Evolutionary conservation across 2,329 filamentous ascomycete genomes (phyloP), one percentile per base, ranked within the genome.

Genomic region (Daldinia eschscholtzii): DNA sequence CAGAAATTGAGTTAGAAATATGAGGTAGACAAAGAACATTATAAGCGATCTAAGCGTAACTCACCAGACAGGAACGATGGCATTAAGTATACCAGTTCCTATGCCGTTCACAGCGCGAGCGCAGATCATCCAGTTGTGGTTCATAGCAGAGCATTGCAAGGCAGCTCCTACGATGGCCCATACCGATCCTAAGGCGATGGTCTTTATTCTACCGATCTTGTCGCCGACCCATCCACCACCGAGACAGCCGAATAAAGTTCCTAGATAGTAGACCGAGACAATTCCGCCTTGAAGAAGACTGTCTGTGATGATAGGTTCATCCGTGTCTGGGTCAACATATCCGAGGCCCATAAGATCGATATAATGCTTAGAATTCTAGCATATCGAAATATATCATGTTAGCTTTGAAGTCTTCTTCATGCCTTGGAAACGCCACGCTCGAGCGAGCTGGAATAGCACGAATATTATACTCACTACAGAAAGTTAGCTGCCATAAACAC

Each of bases 111-210:
- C 81, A 15, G 86, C 80, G 33, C 88, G 87, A 12, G 87, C 84
- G 74, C 86, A 89, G 67, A 91, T 89, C 90, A 92, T 92, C 90
- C 90, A 92, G 30, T 85, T 81, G 48, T 87, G 82, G 71, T 91
- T 92, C 79, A 88, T 85, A 0, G 91, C 89, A 0, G 88, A 88
- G 68, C 86, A 87, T 77, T 93, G 91, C 68, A 93, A 77, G 15
- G 81, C 79, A 0, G 90, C 91, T 0, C 90, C 90, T 15, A 89
- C 60, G 12, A 88, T 82, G 1, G 84, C 87, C 87, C 86, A 90
- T 2, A 83, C 73, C 26, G 86, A 81, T 10, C 88, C 89, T 0
- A 87, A 74, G 1, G 85, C 89, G 73, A 92, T 91, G 0, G 89
- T 88, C 74, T 83, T 87, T 70, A 91, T 88, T 60, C 90, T 82